Evolutionary conservation across 2,329 filamentous ascomycete genomes (phyloP), one percentile per base, ranked within the genome.

Genomic region (Hyphodiscus sp.): DNA sequence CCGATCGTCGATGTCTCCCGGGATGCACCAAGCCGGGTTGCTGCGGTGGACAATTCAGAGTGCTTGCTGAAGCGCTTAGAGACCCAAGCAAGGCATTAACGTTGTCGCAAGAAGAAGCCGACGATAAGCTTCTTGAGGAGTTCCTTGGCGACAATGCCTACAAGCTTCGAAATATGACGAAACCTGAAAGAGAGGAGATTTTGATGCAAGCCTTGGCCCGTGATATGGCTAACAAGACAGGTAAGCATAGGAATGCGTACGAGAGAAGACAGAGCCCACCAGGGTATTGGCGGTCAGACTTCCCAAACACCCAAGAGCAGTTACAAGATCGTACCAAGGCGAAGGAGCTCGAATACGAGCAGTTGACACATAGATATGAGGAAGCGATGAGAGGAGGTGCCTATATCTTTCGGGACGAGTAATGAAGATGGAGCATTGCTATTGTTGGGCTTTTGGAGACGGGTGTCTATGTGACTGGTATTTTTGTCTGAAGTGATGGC

Each of bases 281-380:
- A 1, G 91, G 91, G 0, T 97, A 89, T 67, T 99, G 94, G 94
- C 79, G 89, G 51, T 80, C 86, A 1, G 92, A 95, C 61, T 95
- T 99, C 67, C 91, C 92, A 1, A 83, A 75, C 23, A 96, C 94
- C 1, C 94, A 97, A 68, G 89, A 96, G 69, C 71, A 85, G 26
- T 74, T 81, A 61, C 73, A 76, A 50, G 82, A 92, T 63, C 80
- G 80, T 53, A 76, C 78, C 55, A 82, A 84, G 65, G 87, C 86
- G 0, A 76, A 75, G n/a, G 76, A 76, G 61, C 72, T 81, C 55
- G 85, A 87, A 65, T 78, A 77, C 59, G 74, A 81, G 48, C 78
- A 81, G 52, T 76, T 96, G 1, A 78, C 83, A 59, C 83, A 89
- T 64, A 80, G 91, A 65, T 87, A 89, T 70, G 77, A 84, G 48